Evolutionary conservation across 2,329 filamentous ascomycete species (phyloP).

Genomic region (Ophiosphaerella herpotricha): DNA sequence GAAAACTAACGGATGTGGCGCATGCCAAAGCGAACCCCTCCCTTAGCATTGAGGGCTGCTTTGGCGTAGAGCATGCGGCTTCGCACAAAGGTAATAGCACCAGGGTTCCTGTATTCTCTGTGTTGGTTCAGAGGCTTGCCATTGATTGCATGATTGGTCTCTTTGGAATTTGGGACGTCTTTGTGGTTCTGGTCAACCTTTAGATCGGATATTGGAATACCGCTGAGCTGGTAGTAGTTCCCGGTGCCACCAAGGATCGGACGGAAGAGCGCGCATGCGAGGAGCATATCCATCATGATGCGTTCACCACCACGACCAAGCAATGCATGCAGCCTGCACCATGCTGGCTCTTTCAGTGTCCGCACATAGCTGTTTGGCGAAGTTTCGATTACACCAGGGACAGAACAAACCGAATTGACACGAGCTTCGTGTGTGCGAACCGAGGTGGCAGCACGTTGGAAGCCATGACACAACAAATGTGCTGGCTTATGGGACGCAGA

Average conservation of each 20-base stretch:
- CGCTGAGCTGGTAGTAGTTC: slow-evolving; percentile 80
- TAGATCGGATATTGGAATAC: slow-evolving; percentile 62
- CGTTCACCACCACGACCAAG: slow-evolving; percentile 75
- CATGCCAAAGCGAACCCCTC: slow-evolving; percentile 73
- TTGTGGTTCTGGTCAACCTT: slow-evolving; percentile 17
- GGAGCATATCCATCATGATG: slow-evolving; percentile 76
- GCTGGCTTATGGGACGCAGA: slow-evolving; percentile 60
- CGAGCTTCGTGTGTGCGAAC: slow-evolving; percentile 33
- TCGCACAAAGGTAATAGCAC: slow-evolving; percentile 75
- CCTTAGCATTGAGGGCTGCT: slow-evolving; percentile 70
- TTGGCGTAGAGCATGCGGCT: slow-evolving; percentile 86
- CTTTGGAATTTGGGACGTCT: neutral
- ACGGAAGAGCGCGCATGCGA: slow-evolving; percentile 78
- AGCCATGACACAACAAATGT: slow-evolving; percentile 85
- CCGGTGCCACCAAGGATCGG: slow-evolving; percentile 62
- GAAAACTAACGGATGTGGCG: slow-evolving; percentile 73
- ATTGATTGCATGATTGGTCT: neutral
- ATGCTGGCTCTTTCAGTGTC: slow-evolving; percentile 69
- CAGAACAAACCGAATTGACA: slow-evolving; percentile 49
- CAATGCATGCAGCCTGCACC: slow-evolving; percentile 74
- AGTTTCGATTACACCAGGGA: slow-evolving; percentile 68
- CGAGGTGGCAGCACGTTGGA: slow-evolving; percentile 56
- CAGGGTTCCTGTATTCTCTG: slow-evolving; percentile 42
- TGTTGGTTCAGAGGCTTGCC: slow-evolving; percentile 3
- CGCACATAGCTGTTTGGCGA: slow-evolving; percentile 73